Conservation (phyloP, 768 basidiomycete species). For the Xanthoconium stramineum region DNA sequence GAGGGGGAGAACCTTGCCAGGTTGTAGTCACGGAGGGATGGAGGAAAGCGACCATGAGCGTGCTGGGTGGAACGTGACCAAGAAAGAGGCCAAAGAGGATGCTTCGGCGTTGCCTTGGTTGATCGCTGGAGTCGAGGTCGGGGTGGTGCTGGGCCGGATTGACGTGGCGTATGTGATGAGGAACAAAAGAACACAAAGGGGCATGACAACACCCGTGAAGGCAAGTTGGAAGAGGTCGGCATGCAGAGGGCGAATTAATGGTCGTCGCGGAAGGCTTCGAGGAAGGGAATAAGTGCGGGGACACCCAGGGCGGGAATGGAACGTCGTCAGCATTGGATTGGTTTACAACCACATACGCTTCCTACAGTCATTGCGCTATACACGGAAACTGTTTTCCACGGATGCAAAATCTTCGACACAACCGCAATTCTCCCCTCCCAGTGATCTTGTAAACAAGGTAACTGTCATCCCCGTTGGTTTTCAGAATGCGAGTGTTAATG, state of each 20-base stretch:
- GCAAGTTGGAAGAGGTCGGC: constrained; percentile 42
- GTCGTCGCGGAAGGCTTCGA: constrained; percentile 43
- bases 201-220: constrained; percentile 42
- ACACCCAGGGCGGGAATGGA: constrained; percentile 32
- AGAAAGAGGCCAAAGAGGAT: constrained; percentile 47
- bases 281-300: constrained; percentile 35
- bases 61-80: constrained; percentile 46
- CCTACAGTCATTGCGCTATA: no score
- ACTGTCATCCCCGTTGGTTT: no score
- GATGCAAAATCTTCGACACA: no score
- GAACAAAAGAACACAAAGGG: constrained; percentile 50
- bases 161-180: constrained; percentile 37
- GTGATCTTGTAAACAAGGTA: no score
- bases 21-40: constrained; percentile 45
- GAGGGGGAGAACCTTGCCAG: constrained; percentile 55
- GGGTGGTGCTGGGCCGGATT: background rate
- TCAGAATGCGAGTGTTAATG: constrained; percentile 65
- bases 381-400: no score
- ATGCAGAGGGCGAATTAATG: constrained; percentile 36
- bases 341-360: no score
- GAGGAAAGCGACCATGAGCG: constrained; percentile 41
- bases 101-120: constrained; percentile 50
- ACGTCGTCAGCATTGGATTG: no score
- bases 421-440: no score
- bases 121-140: constrained; percentile 24